A percentile compares a stretch with the other conserved stretches of the same genome.
Evolutionary conservation across 2,329 filamentous ascomycete genomes (phyloP).

Genomic region (Venturia asperata): DNA sequence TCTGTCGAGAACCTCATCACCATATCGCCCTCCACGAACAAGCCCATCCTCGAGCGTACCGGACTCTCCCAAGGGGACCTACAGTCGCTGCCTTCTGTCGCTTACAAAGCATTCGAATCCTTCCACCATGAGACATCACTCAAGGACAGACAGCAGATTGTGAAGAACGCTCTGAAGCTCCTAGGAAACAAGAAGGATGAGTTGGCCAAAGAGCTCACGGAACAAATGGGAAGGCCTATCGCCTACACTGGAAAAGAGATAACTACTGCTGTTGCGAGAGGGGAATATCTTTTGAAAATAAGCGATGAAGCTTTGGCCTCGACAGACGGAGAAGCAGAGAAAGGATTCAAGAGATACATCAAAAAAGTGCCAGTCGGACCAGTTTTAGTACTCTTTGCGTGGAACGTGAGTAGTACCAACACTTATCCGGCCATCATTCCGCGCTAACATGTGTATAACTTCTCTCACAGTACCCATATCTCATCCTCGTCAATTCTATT

Average conservation of each 20-base stretch:
- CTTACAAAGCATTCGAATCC: slow-evolving; percentile 66
- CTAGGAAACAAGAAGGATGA: slow-evolving; percentile 67
- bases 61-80: slow-evolving; percentile 66
- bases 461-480: slow-evolving; percentile 70
- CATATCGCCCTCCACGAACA: slow-evolving; percentile 85
- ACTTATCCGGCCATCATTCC: background rate
- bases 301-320: slow-evolving; percentile 71
- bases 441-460: background rate
- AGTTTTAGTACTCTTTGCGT: slow-evolving; percentile 83
- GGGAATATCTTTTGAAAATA: slow-evolving; percentile 78
- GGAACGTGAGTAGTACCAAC: slow-evolving; percentile 65
- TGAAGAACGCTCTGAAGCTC: slow-evolving; percentile 69
- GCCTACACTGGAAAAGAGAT: slow-evolving; percentile 79
- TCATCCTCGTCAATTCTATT: slow-evolving; percentile 87
- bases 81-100: slow-evolving; percentile 60
- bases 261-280: slow-evolving; percentile 74
- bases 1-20: slow-evolving; percentile 58
- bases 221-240: slow-evolving; percentile 93
- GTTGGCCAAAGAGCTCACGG: slow-evolving; percentile 75
- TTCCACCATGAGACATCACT: slow-evolving; percentile 66
- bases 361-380: slow-evolving; percentile 82
- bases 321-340: slow-evolving; percentile 73
- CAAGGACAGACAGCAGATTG: slow-evolving; percentile 67
- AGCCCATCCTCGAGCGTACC: slow-evolving; percentile 71
- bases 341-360: slow-evolving; percentile 86